These are phyloP conservation scores for Kwoniella heveanensis DNA, from an alignment of 768 basidiomycete genomes.

Conservation along the genomic window DNA sequence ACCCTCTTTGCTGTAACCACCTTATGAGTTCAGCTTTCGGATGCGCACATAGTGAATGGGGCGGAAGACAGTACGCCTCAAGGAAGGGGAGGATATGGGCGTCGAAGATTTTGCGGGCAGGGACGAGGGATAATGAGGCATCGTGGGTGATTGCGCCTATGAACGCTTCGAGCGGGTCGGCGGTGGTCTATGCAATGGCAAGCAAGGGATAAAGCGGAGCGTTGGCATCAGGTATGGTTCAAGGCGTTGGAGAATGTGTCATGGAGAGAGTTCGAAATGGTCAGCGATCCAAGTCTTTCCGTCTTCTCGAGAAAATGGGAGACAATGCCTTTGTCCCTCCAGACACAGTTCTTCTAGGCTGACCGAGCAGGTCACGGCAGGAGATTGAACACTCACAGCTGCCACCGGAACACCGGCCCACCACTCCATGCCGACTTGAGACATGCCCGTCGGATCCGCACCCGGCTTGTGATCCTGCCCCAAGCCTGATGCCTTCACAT, in stretches of 20 bases:
- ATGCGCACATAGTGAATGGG: slow-evolving; percentile 13
- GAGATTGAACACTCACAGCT: slow-evolving; percentile 13
- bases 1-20: slow-evolving; percentile 25
- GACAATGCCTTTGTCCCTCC: too few relatives aligned
- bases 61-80: slow-evolving; percentile 34
- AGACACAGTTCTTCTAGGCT: too few relatives aligned
- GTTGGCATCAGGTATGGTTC: too few relatives aligned
- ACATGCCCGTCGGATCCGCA: neutral
- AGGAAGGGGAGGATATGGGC: slow-evolving; percentile 31
- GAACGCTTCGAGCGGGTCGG: slow-evolving; percentile 33
- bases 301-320: too few relatives aligned
- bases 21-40: slow-evolving; percentile 32
- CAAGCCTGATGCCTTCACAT: neutral
- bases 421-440: slow-evolving; percentile 21
- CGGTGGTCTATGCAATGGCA: slow-evolving; percentile 16
- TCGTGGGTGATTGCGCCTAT: slow-evolving; percentile 38
- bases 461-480: neutral
- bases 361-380: too few relatives aligned
- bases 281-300: too few relatives aligned
- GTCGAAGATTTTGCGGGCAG: slow-evolving; percentile 19
- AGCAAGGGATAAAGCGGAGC: too few relatives aligned
- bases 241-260: too few relatives aligned
- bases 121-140: slow-evolving; percentile 19
- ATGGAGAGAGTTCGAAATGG: too few relatives aligned
- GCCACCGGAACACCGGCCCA: slow-evolving; percentile 25